Percentiles rank a stretch among this genome's conserved stretches.
phyloP scores from a whole-genome alignment of 176 grass and related monocot species.

The Ampelocalamus luodianensis region DNA sequence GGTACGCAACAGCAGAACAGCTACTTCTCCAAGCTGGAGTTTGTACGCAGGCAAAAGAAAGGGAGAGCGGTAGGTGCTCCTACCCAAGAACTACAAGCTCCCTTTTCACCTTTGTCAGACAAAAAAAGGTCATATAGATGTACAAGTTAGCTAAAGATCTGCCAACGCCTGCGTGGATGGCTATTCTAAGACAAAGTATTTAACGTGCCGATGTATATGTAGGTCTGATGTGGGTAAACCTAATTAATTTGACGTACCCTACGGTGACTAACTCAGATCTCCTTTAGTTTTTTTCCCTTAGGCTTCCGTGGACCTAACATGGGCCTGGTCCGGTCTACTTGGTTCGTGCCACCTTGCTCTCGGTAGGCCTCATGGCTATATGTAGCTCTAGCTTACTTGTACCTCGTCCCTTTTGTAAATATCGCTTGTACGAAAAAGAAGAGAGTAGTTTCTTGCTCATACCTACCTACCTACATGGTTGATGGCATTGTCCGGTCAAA shows the following conservation, averaged over 20 bases:
- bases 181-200: neutral
- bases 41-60: neutral
- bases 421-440: neutral
- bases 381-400: neutral
- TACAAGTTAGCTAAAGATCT: neutral
- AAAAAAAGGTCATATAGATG: neutral
- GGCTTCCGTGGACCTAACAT: neutral
- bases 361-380: neutral
- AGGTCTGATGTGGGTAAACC: neutral
- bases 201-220: neutral
- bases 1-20: neutral
- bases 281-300: neutral
- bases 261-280: too few relatives aligned
- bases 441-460: neutral
- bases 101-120: neutral
- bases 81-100: neutral
- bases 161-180: neutral
- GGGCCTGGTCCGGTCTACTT: neutral
- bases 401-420: neutral
- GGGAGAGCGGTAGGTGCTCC: neutral
- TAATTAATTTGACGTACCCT: neutral
- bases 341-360: neutral
- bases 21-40: neutral
- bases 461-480: neutral
- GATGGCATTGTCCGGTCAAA: neutral